These are phyloP conservation scores for Rhizopogon vesiculosus DNA, from an alignment of 768 basidiomycete species.

Conservation along the genomic window DNA sequence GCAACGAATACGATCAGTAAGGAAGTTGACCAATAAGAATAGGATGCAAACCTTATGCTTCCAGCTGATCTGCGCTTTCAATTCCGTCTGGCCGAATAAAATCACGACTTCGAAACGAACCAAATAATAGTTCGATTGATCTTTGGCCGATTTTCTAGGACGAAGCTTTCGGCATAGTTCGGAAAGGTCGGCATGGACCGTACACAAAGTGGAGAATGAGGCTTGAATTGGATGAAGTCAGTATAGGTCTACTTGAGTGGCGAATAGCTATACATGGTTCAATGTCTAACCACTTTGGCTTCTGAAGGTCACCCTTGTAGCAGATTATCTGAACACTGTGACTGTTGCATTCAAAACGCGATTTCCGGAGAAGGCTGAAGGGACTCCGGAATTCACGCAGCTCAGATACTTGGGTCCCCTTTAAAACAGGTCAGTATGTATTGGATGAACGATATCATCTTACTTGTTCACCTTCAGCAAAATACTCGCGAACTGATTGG, in stretches of 20 bases:
- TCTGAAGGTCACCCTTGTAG: neutral
- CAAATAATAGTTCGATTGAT: slow-evolving; percentile 14
- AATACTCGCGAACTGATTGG: slow-evolving; percentile 33
- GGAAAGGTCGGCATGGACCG: slow-evolving; percentile 4
- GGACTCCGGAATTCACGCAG: slow-evolving; percentile 5
- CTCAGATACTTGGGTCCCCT: slow-evolving; percentile 19
- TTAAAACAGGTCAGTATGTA: neutral
- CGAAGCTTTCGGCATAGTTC: neutral
- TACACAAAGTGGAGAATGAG: slow-evolving; percentile 3
- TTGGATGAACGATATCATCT: neutral
- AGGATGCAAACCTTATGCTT: slow-evolving; percentile 24
- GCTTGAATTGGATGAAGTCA: neutral
- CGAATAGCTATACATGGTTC: slow-evolving; percentile 1
- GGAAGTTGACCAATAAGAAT: neutral
- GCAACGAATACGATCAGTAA: neutral
- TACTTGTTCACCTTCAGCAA: slow-evolving; percentile 27
- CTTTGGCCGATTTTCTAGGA: neutral
- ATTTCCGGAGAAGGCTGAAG: neutral
- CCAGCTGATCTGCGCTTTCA: slow-evolving; percentile 38
- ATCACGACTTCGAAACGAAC: slow-evolving; percentile 28
- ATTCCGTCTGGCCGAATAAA: slow-evolving; percentile 33
- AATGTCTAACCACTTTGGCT: slow-evolving; percentile 4
- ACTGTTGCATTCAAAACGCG: neutral
- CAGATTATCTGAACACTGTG: neutral
- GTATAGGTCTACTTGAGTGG: neutral